phyloP scores from a whole-genome alignment of 1,284 basidiomycete genomes.

The Cryptococcus sp. region DNA sequence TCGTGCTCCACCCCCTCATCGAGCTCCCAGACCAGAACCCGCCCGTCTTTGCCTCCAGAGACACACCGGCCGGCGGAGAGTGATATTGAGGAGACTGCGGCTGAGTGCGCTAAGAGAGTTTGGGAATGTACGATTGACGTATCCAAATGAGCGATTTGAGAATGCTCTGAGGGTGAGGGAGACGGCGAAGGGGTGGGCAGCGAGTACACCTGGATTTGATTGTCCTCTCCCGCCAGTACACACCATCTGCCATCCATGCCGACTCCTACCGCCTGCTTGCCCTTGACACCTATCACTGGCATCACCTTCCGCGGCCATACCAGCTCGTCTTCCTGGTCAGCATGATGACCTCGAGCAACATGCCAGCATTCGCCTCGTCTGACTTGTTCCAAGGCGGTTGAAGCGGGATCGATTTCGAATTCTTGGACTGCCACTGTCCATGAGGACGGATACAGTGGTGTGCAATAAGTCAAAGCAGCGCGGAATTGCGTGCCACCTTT shows the following conservation, averaged over 20 bases:
- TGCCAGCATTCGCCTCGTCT: conserved; percentile 42
- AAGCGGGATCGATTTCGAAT: conserved; percentile 28
- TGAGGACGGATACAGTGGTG: conserved; percentile 49
- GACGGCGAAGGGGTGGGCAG: conserved; percentile 30
- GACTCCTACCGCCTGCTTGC: conserved; percentile 37
- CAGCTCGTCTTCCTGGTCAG: conserved; percentile 18
- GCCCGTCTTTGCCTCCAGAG: conserved; percentile 44
- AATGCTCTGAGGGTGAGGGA: conserved; percentile 7
- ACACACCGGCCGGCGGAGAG: conserved; percentile 45
- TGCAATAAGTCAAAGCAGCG: conserved; percentile 46
- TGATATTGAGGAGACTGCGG: conserved; percentile 42
- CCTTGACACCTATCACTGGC: conserved; percentile 44
- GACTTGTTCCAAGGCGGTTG: conserved; percentile 4
- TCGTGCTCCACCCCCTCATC: conserved; percentile 27
- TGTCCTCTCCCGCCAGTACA: conserved; percentile 49
- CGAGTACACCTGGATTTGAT: conserved; percentile 50
- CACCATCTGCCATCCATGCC: conserved; percentile 49
- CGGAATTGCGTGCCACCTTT: conserved; percentile 20
- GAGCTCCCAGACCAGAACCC: conserved; percentile 51
- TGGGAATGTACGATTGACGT: conserved; percentile 40
- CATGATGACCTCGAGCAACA: conserved; percentile 21
- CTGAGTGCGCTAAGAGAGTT: conserved; percentile 45
- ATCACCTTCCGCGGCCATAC: conserved; percentile 39
- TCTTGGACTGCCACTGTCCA: conserved; percentile 53
- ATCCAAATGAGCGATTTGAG: neutral